Evolutionary conservation across 2,329 filamentous ascomycete genomes (phyloP).

Genomic region (Fusarium foetens): DNA sequence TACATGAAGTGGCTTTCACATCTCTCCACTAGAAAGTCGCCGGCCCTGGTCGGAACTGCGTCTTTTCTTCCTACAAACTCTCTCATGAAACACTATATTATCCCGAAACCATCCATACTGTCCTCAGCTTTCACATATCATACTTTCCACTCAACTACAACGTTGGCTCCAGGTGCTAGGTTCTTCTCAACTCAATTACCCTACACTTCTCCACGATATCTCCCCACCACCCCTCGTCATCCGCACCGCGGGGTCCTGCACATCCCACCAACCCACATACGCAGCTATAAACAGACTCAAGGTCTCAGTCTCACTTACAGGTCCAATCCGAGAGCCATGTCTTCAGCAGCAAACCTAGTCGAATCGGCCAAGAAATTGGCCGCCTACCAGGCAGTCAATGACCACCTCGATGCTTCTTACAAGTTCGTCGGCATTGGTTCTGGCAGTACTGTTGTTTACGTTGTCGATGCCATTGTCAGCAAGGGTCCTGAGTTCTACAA

Average conservation of each 20-base stretch:
- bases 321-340: conserved; percentile 47
- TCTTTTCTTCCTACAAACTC: conserved; percentile 5
- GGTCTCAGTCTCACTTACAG: conserved; percentile 23
- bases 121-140: neutral
- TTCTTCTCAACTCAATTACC: conserved; percentile 20
- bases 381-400: conserved; percentile 76
- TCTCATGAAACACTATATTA: neutral
- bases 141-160: neutral
- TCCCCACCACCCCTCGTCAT: conserved; percentile 33
- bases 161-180: neutral
- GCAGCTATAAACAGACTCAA: conserved; percentile 20
- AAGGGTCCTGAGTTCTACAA: conserved; percentile 64
- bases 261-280: conserved; percentile 26
- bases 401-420: conserved; percentile 73
- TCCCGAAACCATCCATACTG: neutral
- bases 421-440: conserved; percentile 82
- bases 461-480: conserved; percentile 80
- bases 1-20: conserved; percentile 30
- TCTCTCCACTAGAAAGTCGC: conserved; percentile 23
- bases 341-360: conserved; percentile 57
- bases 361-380: conserved; percentile 81
- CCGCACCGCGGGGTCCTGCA: conserved; percentile 31
- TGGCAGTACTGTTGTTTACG: conserved; percentile 84
- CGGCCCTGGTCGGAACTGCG: conserved; percentile 2
- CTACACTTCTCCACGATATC: conserved; percentile 21